Conservation (phyloP, 139 green algal species). For the Pleodorina starrii region DNA sequence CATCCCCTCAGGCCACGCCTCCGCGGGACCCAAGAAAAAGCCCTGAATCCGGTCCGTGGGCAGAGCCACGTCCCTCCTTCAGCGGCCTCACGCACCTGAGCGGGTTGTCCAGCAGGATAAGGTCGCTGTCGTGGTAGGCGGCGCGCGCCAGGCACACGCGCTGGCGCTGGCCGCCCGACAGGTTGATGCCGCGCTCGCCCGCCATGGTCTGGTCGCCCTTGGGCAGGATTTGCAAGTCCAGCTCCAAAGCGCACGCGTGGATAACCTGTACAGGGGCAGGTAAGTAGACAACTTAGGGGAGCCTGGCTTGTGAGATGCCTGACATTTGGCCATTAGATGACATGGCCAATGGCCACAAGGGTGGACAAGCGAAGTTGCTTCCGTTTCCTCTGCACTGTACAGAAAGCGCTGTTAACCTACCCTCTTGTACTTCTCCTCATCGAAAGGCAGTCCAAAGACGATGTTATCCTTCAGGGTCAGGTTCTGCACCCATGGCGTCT, state of each 20-base stretch:
- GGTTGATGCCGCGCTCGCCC: slow-evolving; percentile 80
- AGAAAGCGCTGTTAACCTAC: slow-evolving; percentile 10
- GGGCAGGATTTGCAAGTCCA: slow-evolving; percentile 67
- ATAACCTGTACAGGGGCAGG: slow-evolving; percentile 46
- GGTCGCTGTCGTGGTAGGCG: slow-evolving; percentile 67
- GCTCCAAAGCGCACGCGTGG: slow-evolving; percentile 68
- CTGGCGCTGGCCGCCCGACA: slow-evolving; percentile 78
- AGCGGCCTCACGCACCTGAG: slow-evolving; percentile 62
- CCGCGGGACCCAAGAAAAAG: too few relatives aligned
- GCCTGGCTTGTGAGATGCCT: background rate
- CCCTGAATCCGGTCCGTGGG: too few relatives aligned
- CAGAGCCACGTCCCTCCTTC: too few relatives aligned
- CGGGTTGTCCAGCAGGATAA: slow-evolving; percentile 77
- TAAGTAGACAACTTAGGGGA: background rate
- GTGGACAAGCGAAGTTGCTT: too few relatives aligned
- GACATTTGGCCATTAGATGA: background rate
- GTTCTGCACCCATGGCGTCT: slow-evolving; percentile 86
- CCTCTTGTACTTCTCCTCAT: slow-evolving; percentile 68
- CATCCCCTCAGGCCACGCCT: too few relatives aligned
- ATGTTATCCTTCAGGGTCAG: slow-evolving; percentile 80
- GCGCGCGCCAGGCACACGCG: slow-evolving; percentile 72
- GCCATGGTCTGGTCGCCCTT: slow-evolving; percentile 71
- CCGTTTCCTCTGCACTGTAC: background rate
- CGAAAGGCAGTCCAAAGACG: slow-evolving; percentile 67
- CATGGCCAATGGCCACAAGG: too few relatives aligned